Percentiles rank a stretch among this genome's conserved stretches.
Evolutionary conservation across 257 asterid genomes (phyloP).

Genomic region (Striga asiatica): DNA sequence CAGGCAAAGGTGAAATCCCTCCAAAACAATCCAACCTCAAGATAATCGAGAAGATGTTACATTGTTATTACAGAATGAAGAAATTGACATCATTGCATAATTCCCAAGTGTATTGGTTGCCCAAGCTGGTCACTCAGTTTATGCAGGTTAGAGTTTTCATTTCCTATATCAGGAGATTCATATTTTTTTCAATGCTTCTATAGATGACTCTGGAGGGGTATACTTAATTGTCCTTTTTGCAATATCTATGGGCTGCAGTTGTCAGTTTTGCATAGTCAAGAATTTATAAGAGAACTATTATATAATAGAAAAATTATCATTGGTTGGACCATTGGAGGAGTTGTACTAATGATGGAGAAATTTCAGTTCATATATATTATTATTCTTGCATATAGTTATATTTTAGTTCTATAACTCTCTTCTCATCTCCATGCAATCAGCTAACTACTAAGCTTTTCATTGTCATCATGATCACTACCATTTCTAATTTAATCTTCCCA

Average conservation of each 20-base stretch:
- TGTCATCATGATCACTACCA: background rate
- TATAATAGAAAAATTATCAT: too few species aligned
- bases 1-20: conserved; percentile 65
- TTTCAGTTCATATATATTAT: background rate
- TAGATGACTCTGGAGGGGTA: background rate
- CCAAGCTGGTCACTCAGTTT: conserved; percentile 16
- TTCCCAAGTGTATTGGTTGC: conserved; percentile 21
- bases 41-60: conserved; percentile 25
- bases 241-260: too few species aligned
- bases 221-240: too few species aligned
- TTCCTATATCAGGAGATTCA: background rate
- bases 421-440: background rate
- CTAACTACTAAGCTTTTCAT: background rate
- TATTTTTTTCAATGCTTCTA: background rate
- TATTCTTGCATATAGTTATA: background rate
- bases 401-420: background rate
- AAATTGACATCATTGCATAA: conserved; percentile 18
- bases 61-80: conserved; percentile 16
- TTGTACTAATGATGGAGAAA: too few species aligned
- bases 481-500: conserved; percentile 3
- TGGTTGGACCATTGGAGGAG: too few species aligned
- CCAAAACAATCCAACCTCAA: conserved; percentile 32
- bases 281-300: too few species aligned
- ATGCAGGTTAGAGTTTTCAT: conserved; percentile 45
- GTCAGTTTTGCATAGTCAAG: too few species aligned